Base-by-base conservation (phyloP, 371 early-diverging fungal genomes). In the Capniomyces stellatus region DNA sequence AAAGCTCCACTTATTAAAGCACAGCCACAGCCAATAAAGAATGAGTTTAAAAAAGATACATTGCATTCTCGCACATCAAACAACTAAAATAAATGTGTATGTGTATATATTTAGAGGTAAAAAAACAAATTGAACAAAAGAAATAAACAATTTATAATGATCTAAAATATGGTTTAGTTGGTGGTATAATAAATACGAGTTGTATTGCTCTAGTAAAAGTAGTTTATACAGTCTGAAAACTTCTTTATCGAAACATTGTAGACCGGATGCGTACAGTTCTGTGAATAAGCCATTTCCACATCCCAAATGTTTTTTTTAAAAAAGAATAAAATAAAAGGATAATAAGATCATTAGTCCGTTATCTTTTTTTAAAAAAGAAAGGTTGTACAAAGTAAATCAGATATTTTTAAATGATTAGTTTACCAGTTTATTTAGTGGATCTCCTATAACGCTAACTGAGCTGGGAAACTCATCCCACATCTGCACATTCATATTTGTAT, bases 231-330 rank as follows among this genome's bases (percentile, higher is more conserved):
- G 19, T 46, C 54, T 22, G 56, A 56, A 4, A 66, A 46, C 10
- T 60, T 61, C 13, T 29, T 54, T 35, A 64, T 55, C 2, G 69
- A 46, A 29, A 79, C 62, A 52, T 77, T 75, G 48, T 81, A 78
- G 0, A 81, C 66, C 6, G 81, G 81, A 51, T 81, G 81, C 2
- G 75, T 70, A 0, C 79, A 70, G 60, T 67, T 74, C 35, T 54
- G 43, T 8, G 41, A 43, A 27, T 64, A 63, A 8, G 56, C 51
- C 29, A 18, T 46, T 27, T 23, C 19, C 46, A 46, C 12, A 19
- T 6, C 21, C 46, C 10, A 46, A 27, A 21, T 23, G 19, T 21
- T 10, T 10, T 21, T 21, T 8, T n/a, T 40, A 15, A 13, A 15
- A 13, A 19, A 15, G 13, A 40, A 19, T n/a, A 15, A 40, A 13